phyloP scores from a whole-genome alignment of 768 basidiomycete species.

The Mycena pura region DNA sequence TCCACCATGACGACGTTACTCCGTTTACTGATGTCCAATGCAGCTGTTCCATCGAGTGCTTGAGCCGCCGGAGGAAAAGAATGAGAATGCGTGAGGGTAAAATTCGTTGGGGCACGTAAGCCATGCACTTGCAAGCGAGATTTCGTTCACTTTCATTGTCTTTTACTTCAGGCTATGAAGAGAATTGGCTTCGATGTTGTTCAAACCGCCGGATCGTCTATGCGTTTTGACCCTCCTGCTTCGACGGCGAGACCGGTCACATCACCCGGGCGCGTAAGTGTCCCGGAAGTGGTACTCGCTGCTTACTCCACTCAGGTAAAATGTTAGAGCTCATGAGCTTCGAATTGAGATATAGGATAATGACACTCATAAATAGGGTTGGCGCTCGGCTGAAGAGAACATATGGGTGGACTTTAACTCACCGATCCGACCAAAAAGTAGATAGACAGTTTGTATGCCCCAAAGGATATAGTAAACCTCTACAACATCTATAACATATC shows the following conservation, averaged over 20 bases:
- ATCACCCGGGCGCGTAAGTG: no score
- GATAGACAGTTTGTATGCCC: no score
- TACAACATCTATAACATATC: no score
- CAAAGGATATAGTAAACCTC: no score
- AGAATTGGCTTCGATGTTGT: slow-evolving; percentile 6
- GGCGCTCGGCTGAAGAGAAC: no score
- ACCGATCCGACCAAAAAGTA: no score
- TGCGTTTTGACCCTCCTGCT: slow-evolving; percentile 9
- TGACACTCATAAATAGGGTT: no score
- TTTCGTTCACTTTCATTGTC: neutral
- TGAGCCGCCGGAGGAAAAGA: neutral
- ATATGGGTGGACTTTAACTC: no score
- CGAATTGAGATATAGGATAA: no score
- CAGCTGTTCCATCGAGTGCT: neutral
- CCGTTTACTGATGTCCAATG: neutral
- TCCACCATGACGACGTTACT: neutral
- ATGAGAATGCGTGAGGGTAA: neutral
- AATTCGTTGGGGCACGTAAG: neutral
- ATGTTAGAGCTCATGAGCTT: no score
- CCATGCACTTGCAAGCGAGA: neutral
- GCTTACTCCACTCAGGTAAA: no score
- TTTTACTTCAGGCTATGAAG: slow-evolving; percentile 8
- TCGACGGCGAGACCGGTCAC: slow-evolving; percentile 5
- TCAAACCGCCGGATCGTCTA: slow-evolving; percentile 9
- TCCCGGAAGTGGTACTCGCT: no score